Percentiles rank a stretch among this genome's conserved stretches.
phyloP scores from a whole-genome alignment of 2,329 filamentous ascomycete species.

The Fusarium coffeatum region DNA sequence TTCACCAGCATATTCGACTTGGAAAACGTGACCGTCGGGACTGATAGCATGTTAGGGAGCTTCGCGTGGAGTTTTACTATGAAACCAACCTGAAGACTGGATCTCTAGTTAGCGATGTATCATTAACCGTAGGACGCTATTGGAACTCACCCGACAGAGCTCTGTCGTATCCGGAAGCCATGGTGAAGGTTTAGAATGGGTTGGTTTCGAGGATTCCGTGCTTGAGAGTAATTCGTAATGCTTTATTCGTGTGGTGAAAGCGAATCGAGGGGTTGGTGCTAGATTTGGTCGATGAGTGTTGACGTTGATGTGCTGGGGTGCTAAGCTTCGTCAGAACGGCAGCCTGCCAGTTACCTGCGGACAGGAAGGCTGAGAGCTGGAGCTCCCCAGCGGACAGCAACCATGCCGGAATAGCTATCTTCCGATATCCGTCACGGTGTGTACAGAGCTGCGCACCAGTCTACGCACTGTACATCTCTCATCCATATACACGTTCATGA shows the following conservation, averaged over 20 bases:
- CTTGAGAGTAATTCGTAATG: constrained; percentile 2
- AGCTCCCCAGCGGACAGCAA: constrained; percentile 40
- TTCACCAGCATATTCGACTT: constrained; percentile 99
- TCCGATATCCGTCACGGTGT: constrained; percentile 41
- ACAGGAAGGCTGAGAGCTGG: constrained; percentile 49
- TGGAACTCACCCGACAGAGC: constrained; percentile 89
- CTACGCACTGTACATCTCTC: not conserved
- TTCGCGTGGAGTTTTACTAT: not conserved
- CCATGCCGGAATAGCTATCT: constrained; percentile 47
- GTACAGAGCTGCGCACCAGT: not conserved
- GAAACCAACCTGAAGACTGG: constrained; percentile 82
- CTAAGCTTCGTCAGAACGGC: constrained; percentile 56
- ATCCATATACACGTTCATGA: not conserved
- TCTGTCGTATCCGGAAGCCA: constrained; percentile 99
- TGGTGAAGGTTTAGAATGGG: constrained; percentile 47
- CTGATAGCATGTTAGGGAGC: constrained; percentile 67
- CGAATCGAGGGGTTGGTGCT: constrained; percentile 29
- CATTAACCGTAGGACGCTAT: constrained; percentile 40
- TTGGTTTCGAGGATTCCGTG: not conserved
- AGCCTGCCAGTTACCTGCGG: constrained; percentile 50
- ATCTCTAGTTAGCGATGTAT: constrained; percentile 59
- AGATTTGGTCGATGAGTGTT: constrained; percentile 37
- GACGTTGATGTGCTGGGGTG: constrained; percentile 42
- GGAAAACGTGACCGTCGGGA: constrained; percentile 99
- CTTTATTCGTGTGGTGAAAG: constrained; percentile 23